A percentile compares a stretch with the other conserved stretches of the same genome.
Evolutionary conservation across 148 eudicot genomes (phyloP).

Genomic region (Spergularia bocconei): DNA sequence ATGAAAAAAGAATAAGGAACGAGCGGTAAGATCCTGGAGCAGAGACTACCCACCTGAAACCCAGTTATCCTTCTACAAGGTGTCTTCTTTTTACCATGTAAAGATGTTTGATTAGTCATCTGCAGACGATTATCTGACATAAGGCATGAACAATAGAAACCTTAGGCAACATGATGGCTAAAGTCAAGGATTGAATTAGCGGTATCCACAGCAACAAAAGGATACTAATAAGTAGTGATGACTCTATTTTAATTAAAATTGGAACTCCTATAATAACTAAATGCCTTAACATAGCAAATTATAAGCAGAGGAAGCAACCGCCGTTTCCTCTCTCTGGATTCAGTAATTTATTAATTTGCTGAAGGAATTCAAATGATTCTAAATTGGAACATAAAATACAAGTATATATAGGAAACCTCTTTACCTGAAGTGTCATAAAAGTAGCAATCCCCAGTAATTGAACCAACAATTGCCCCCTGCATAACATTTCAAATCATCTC

Average conservation of each 20-base stretch:
- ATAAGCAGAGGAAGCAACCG: too few species aligned
- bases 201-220: too few species aligned
- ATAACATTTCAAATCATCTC: constrained; percentile 17
- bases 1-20: not conserved
- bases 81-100: constrained; percentile 69
- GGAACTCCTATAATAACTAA: too few species aligned
- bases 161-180: not conserved
- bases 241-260: too few species aligned
- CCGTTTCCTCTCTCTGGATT: too few species aligned
- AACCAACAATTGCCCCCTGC: constrained; percentile 70
- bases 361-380: not conserved
- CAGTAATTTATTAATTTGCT: too few species aligned
- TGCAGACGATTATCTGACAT: constrained; percentile 60
- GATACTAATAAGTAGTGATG: too few species aligned
- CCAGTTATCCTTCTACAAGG: constrained; percentile 69
- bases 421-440: constrained; percentile 56
- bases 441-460: constrained; percentile 40
- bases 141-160: not conserved
- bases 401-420: not conserved
- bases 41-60: constrained; percentile 59
- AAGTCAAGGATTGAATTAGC: not conserved
- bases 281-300: too few species aligned
- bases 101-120: constrained; percentile 42
- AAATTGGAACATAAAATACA: not conserved
- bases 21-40: not conserved